Base-by-base conservation (phyloP, 768 basidiomycete genomes). In the Xanthoconium purpureum region DNA sequence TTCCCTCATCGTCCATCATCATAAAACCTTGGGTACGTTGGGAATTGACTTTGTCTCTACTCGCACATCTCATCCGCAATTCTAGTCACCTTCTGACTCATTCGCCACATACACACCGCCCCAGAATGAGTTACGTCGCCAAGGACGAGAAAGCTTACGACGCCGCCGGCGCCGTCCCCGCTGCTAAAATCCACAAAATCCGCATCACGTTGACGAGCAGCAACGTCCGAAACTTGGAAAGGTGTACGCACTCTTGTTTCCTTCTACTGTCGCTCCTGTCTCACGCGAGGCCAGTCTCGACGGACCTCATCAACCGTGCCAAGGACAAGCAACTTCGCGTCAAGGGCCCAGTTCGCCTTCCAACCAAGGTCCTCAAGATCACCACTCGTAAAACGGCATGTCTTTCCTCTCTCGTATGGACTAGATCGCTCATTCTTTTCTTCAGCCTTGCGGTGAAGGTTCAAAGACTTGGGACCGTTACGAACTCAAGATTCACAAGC, bases 401-500 rank as follows among this genome's bases (percentile, higher is more conserved):
- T 81, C 10, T 30, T 13, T 18, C 7, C 30, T 24, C 0, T 10
- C 24, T 35, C 12, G 57, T 35, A 17, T 59, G 1, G 8, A 5
- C 15, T 32, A 5, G 5, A 52, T 52, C 37, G 28, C 59, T 49
- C 38, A 55, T 45, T 9, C 47, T 43, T 1, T 17, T 57, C 47
- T 20, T 24, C 47, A 97, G 92, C 91, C 97, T 77, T 98, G 97
- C 72, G 97, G 97, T 92, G 97, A 98, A 78, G 97, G 97, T 82
- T 98, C 97, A 66, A 99, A 99, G 88, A 99, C 97, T 72, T 99
- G 97, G 97, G 97, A 99, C 78, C 87, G 92, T 68, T 98, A 94
- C 78, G 96, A 99, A 79, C 88, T 99, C 79, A 95, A 95, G 82
- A 82, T 99, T 60, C 96, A 99, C 88, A 99, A 99, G 81, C 91